phyloP scores from a whole-genome alignment of 140 eudicot species.

The Oenanthe javanica region DNA sequence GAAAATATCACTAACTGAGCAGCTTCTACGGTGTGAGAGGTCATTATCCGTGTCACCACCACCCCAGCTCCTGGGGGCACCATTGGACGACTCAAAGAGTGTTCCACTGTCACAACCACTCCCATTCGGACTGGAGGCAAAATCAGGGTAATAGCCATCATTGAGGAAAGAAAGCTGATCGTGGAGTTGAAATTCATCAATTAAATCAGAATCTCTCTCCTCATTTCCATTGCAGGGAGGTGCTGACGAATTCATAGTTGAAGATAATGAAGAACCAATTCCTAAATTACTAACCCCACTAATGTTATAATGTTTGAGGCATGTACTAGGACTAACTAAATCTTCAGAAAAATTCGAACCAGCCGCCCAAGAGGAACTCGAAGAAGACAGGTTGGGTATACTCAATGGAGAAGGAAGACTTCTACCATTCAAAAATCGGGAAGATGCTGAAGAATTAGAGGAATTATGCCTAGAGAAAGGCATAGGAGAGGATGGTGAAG shows the following conservation, averaged over 20 bases:
- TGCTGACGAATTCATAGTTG: conserved; percentile 50
- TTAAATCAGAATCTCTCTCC: conserved; percentile 37
- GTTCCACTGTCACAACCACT: conserved; percentile 18
- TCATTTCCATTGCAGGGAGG: conserved; percentile 42
- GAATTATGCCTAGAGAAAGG: conserved; percentile 47
- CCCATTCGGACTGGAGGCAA: conserved; percentile 28
- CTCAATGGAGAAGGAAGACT: conserved; percentile 67
- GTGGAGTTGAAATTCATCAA: conserved; percentile 62
- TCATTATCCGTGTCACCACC: conserved; percentile 4
- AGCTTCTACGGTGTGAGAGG: conserved; percentile 60
- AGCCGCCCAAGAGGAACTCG: conserved; percentile 36
- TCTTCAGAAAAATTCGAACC: conserved; percentile 36
- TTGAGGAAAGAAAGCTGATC: conserved; percentile 76
- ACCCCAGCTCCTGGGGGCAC: conserved; percentile 8
- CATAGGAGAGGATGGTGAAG: conserved; percentile 40
- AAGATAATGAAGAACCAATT: conserved; percentile 4
- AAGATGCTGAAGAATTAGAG: conserved; percentile 18
- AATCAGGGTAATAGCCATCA: conserved; percentile 38
- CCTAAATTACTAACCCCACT: conserved; percentile 2
- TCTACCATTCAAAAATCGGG: conserved; percentile 25
- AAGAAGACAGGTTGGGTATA: conserved; percentile 33
- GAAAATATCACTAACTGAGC: conserved; percentile 53
- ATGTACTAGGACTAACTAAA: conserved; percentile 16
- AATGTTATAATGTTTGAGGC: not conserved
- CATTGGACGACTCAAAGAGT: conserved; percentile 21